Evolutionary conservation across 805 yeast species (phyloP), one percentile per base, ranked within the genome.

Genomic region (Brettanomyces naardenensis): DNA sequence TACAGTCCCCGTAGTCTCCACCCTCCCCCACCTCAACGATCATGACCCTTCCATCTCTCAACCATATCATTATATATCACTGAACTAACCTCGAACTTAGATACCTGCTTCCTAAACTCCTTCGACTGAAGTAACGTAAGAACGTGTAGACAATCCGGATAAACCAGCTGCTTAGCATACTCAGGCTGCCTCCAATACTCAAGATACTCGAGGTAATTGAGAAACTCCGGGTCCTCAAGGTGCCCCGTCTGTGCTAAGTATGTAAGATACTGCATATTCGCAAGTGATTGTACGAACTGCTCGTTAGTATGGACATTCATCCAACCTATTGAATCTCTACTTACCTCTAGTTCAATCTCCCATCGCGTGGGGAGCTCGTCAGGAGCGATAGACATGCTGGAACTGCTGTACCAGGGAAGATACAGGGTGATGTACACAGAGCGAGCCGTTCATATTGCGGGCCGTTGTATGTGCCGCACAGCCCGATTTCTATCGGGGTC

Each of bases 111-210:
- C 39, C 86, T 61, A 46, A 77, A 78, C 31, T 66, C 68, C 35
- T 66, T 69, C 25, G 62, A 65, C 47, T 73, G 73, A 10, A 78
- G 65, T 39, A 88, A 61, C 17, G 84, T 75, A 43, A 90, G 65
- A 23, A 90, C 73, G 52, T 86, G 92, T 13, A 90, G 67, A 54
- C 96, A 82, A 56, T 90, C 85, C 3, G 98, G 97, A 52, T 86
- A 83, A 17, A 81, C 92, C 47, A 77, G 65, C 61, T 66, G 84
- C 60, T 68, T 73, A 28, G 85, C 73, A 54, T 80, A 80, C 45
- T 78, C 69, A 2, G 88, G 88, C 34, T 68, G 52, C 39, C 80
- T 67, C 97, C 97, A 89, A 65, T 90, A 88, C 53, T 80, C 86
- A 36, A 90, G 66, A 54, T 90, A 90, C 20, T 78, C 69, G 43